These are phyloP conservation scores for Cryptococcus deneoformans DNA, from an alignment of 1,284 basidiomycete genomes.

Conservation along the genomic window DNA sequence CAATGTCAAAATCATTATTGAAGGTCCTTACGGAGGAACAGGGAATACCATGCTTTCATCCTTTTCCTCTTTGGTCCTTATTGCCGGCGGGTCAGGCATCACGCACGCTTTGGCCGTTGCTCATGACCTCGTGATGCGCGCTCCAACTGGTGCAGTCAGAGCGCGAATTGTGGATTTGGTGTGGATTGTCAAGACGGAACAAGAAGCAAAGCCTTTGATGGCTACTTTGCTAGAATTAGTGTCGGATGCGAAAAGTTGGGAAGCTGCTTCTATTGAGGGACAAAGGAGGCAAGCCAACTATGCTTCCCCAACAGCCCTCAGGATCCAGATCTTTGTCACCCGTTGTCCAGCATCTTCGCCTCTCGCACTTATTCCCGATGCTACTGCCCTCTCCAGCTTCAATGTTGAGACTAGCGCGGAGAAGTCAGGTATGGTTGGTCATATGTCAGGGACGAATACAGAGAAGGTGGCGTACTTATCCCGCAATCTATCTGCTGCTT, in stretches of 20 bases:
- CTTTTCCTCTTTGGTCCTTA: slow-evolving; percentile 40
- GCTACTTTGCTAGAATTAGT: slow-evolving; percentile 34
- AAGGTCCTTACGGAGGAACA: slow-evolving; percentile 46
- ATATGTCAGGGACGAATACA: slow-evolving; percentile 14
- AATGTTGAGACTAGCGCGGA: neutral
- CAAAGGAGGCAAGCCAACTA: slow-evolving; percentile 16
- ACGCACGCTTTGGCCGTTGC: slow-evolving; percentile 38
- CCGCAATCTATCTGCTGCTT: slow-evolving; percentile 18
- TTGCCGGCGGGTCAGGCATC: slow-evolving; percentile 47
- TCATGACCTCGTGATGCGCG: slow-evolving; percentile 34
- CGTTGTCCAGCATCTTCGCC: slow-evolving; percentile 34
- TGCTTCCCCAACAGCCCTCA: slow-evolving; percentile 27
- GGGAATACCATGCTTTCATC: slow-evolving; percentile 41
- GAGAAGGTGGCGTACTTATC: slow-evolving; percentile 27
- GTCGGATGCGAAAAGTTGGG: slow-evolving; percentile 30
- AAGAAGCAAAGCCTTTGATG: slow-evolving; percentile 36
- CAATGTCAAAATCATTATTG: slow-evolving; percentile 25
- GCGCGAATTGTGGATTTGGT: slow-evolving; percentile 40
- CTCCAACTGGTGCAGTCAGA: slow-evolving; percentile 37
- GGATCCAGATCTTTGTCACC: slow-evolving; percentile 40
- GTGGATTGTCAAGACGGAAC: slow-evolving; percentile 24
- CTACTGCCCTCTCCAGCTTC: neutral
- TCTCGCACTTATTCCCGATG: slow-evolving; percentile 27
- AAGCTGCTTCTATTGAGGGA: slow-evolving; percentile 24
- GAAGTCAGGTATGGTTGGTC: slow-evolving; percentile 1